Evolutionary conservation across 768 basidiomycete species (phyloP), one percentile per base, ranked within the genome.

Genomic region (Auricularia sp.): DNA sequence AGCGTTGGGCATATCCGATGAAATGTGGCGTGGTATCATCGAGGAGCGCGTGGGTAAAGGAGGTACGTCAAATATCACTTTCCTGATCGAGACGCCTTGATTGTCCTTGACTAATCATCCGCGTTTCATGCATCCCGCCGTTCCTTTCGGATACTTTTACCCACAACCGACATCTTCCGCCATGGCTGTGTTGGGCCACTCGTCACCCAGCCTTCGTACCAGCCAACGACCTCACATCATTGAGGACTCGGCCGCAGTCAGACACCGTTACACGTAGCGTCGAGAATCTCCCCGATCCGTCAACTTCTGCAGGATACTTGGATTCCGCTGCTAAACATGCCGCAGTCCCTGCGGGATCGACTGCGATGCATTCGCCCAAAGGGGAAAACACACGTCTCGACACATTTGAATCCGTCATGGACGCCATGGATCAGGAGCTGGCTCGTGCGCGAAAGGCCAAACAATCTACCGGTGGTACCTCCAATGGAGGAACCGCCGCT

Each of bases 351-450:
- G 47, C 47, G 47, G 47, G 47, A 51, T 51, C 47, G 47, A 8
- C 47, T 51, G 47, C 47, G 21, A 21, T 12, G 18, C 21, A 8
- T 8, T 5, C 18, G 10, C 47, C 47, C 18, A 10, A 51, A 51
- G 10, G 18, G 47, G 47, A 16, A 51, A 18, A 18, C 6, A 6
- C 11, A 51, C 47, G 47, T 11, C 80, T 98, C 23, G 84, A 95
- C 72, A 94, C 93, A 0, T 98, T 99, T 67, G 97, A 99, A 72
- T 84, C 89, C 1, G 91, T 98, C 36, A 98, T 98, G 97, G 83
- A 84, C 71, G 93, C 93, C 2, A 91, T 98, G 87, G 97, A 99
- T 69, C 83, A 78, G 18, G 91, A 97, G 69, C 79, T 99, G 36
- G 79, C 78, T 21, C 83, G 79, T 16, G 73, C 76, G 56, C 79